A percentile compares a stretch with the other conserved stretches of the same genome.
These are phyloP conservation scores for Rosellinia necatrix DNA, from an alignment of 2,329 filamentous ascomycete genomes.

Conservation along the genomic window DNA sequence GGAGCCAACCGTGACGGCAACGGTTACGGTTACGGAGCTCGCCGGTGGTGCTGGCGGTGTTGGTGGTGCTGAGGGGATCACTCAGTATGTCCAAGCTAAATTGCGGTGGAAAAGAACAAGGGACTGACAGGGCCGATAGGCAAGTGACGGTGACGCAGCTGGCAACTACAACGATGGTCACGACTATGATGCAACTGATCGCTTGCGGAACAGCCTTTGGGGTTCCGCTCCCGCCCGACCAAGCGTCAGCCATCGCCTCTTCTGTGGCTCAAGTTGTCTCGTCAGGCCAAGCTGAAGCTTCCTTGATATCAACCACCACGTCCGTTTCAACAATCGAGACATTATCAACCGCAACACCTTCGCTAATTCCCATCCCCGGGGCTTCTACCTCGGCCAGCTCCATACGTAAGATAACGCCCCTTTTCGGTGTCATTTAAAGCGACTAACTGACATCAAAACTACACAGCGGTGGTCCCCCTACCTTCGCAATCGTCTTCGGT, in stretches of 20 bases:
- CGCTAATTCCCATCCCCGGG: background rate
- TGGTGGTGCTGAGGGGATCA: slow-evolving; percentile 20
- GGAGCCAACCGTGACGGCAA: slow-evolving; percentile 19
- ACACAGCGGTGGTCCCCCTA: background rate
- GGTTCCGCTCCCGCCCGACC: slow-evolving; percentile 27
- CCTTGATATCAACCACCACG: slow-evolving; percentile 9
- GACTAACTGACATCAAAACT: background rate
- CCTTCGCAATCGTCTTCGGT: slow-evolving; percentile 8
- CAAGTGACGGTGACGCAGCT: slow-evolving; percentile 32
- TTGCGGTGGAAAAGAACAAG: background rate
- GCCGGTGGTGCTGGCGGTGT: slow-evolving; percentile 19
- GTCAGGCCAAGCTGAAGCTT: slow-evolving; percentile 22
- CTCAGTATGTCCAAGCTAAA: no score
- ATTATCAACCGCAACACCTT: slow-evolving; percentile 7
- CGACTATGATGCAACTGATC: slow-evolving; percentile 39
- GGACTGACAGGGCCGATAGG: slow-evolving; percentile 6
- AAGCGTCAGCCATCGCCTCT: slow-evolving; percentile 36
- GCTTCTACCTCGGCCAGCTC: slow-evolving; percentile 4
- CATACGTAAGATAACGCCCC: background rate
- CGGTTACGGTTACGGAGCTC: slow-evolving; percentile 45
- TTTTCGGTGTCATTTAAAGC: no score
- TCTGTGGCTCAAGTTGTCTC: slow-evolving; percentile 33
- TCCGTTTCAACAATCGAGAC: slow-evolving; percentile 5
- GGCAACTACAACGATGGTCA: slow-evolving; percentile 36
- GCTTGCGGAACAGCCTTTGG: slow-evolving; percentile 34